phyloP scores from a whole-genome alignment of 2,329 filamentous ascomycete species.

The Myriosclerotinia scirpicola region DNA sequence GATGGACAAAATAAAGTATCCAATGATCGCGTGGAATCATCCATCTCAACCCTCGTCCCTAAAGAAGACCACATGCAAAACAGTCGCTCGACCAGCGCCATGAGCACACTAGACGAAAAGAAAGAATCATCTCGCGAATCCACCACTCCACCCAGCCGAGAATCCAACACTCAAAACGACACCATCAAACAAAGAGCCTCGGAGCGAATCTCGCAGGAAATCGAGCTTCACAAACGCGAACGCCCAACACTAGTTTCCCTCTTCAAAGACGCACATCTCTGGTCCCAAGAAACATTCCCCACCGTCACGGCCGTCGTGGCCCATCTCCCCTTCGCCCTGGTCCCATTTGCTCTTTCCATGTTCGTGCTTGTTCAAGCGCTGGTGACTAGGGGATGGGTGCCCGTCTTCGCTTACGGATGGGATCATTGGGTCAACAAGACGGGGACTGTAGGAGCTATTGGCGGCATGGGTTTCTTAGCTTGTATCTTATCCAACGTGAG shows the following conservation, averaged over 20 bases:
- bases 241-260: conserved; percentile 55
- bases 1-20: background rate
- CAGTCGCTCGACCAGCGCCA: conserved; percentile 23
- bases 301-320: conserved; percentile 64
- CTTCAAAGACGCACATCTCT: conserved; percentile 48
- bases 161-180: background rate
- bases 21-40: background rate
- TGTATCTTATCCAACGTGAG: conserved; percentile 71
- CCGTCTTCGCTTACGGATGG: conserved; percentile 72
- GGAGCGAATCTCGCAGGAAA: conserved; percentile 22
- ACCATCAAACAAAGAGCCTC: conserved; percentile 23
- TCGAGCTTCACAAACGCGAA: conserved; percentile 19
- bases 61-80: conserved; percentile 24
- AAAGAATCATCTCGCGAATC: conserved; percentile 23
- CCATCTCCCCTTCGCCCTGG: conserved; percentile 65
- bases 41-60: background rate
- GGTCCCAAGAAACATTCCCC: conserved; percentile 69
- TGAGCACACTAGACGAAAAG: conserved; percentile 29
- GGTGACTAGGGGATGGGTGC: conserved; percentile 73
- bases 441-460: conserved; percentile 65
- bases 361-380: conserved; percentile 72
- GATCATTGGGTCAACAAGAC: conserved; percentile 70
- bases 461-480: conserved; percentile 71
- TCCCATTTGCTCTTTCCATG: conserved; percentile 73
- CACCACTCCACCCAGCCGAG: background rate